Conservation (phyloP, 495 filamentous ascomycete genomes). For the Neurospora tetraspora region DNA sequence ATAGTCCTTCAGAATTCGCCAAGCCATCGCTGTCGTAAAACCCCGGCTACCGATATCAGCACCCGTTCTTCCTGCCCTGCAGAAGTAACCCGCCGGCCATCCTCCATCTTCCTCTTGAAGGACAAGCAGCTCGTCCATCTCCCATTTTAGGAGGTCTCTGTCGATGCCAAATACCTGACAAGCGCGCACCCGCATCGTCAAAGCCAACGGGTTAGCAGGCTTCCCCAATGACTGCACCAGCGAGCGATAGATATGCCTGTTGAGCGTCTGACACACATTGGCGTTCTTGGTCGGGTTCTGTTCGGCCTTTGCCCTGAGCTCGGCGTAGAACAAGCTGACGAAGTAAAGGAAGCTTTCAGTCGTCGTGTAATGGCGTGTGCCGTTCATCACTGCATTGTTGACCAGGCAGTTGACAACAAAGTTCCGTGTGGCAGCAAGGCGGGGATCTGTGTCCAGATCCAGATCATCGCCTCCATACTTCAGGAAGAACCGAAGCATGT, state of each 20-base stretch:
- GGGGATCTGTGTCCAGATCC: not conserved
- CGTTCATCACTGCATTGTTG: not conserved
- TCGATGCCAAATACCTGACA: not conserved
- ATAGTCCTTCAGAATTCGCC: not conserved
- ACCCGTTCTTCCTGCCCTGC: not conserved
- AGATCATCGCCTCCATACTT: constrained; percentile 1
- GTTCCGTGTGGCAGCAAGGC: not conserved
- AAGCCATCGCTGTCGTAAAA: not conserved
- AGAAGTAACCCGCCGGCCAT: not conserved
- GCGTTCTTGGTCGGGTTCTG: not conserved
- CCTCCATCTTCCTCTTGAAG: not conserved
- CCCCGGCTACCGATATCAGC: not conserved
- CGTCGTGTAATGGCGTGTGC: not conserved
- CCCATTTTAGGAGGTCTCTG: not conserved
- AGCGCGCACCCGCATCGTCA: not conserved
- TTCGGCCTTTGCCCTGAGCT: not conserved
- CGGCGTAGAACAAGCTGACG: not conserved
- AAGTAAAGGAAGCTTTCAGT: not conserved
- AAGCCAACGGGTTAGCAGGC: not conserved
- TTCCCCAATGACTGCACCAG: not conserved
- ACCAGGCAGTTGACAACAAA: not conserved
- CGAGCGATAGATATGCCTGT: not conserved
- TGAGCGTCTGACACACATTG: not conserved
- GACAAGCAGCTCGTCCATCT: not conserved
- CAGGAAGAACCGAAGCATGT: constrained; percentile 14